Base-by-base conservation (phyloP, 2,329 filamentous ascomycete species). In the Drechslerella coelobrocha region DNA sequence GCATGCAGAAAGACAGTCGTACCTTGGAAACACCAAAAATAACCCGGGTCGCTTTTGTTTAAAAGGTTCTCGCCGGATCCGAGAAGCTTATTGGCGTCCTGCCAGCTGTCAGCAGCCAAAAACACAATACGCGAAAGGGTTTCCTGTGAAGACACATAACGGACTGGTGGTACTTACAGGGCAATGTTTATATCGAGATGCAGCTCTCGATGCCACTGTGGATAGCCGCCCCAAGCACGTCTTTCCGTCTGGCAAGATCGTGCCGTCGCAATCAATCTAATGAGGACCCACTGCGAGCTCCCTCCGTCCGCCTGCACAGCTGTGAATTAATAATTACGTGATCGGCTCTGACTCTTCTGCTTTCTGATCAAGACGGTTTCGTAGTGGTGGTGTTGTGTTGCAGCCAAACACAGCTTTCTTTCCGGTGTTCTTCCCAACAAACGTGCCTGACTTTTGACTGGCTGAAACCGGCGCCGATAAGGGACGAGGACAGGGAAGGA, bases 391-490 rank as follows among this genome's bases (percentile, higher is more conserved):
- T 41, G 43, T 39, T 60, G 41, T 52, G 53, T 61, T 62, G 57
- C 52, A 43, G 47, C 48, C 17, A 29, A 21, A 43, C 29, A 43
- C 21, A 52, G 34, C 41, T 29, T 45, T 69, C 65, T 69, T 62
- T 69, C 65, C 65, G 65, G 62, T 34, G 62, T 57, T 69, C 45
- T 34, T 69, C 65, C 65, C 65, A 69, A 62, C 65, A 48, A 57
- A 69, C 52, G 45, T 62, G 62, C 57, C 52, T 57, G 21, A n/a
- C 62, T 57, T 52, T 52, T 59, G 57, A 48, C 23, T 48, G 43
- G 43, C 43, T 48, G 23, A 48, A 26, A 48, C 43, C 17, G 17
- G 43, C 19, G 17, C 43, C 23, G 43, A 48, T 48, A 47, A 48
- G 34, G 14, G 27, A 50, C 63, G 50, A 43, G 61, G 29, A 68